A percentile compares a stretch with the other conserved stretches of the same genome.
Evolutionary conservation across 768 basidiomycete genomes (phyloP).

Genomic region (Rhodocollybia butyracea): DNA sequence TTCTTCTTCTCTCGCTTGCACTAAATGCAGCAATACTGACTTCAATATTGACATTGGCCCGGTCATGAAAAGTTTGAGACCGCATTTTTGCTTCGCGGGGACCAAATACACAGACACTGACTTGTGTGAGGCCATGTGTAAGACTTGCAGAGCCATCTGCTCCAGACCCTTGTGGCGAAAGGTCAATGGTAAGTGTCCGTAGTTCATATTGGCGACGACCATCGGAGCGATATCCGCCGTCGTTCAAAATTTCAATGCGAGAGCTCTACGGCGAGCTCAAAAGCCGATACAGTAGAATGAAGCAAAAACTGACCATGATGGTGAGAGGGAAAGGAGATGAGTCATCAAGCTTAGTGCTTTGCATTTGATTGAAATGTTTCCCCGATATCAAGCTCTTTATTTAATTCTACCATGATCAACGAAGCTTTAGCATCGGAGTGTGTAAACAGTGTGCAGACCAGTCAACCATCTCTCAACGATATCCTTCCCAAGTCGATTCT

Average conservation of each 20-base stretch:
- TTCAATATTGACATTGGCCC: constrained; percentile 87
- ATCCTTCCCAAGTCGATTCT: constrained; percentile 58
- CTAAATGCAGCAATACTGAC: constrained; percentile 87
- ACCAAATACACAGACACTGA: constrained; percentile 85
- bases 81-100: constrained; percentile 86
- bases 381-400: too few relatives aligned
- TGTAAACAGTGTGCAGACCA: too few relatives aligned
- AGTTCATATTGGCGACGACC: constrained; percentile 91
- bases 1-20: constrained; percentile 71
- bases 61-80: constrained; percentile 79
- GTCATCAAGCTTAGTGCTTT: neutral
- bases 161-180: constrained; percentile 59
- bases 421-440: too few relatives aligned
- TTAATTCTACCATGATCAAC: too few relatives aligned
- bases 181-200: constrained; percentile 75
- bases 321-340: neutral
- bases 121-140: constrained; percentile 88
- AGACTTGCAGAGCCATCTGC: constrained; percentile 87
- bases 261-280: constrained; percentile 32
- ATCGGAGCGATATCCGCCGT: constrained; percentile 87
- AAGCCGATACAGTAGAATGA: neutral
- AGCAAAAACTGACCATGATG: neutral
- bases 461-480: neutral
- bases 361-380: neutral
- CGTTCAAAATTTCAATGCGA: constrained; percentile 74